Conservation (phyloP, 2,329 filamentous ascomycete genomes). For the Dichotomopilus funicola region DNA sequence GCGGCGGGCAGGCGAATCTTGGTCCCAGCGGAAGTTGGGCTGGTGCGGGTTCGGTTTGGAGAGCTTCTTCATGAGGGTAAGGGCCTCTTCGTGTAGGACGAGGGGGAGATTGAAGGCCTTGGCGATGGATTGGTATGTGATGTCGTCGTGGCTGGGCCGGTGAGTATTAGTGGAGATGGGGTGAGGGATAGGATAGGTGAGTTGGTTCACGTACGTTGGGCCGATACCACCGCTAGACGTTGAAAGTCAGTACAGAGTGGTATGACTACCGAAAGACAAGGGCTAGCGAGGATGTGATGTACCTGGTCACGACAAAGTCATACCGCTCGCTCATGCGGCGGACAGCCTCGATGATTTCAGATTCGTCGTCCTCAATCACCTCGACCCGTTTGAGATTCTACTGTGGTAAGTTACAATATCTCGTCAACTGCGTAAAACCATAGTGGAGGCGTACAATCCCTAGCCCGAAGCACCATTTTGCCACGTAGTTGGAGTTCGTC, state of each 20-base stretch:
- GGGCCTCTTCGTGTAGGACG: constrained; percentile 69
- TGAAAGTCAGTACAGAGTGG: constrained; percentile 4
- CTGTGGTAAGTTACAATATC: constrained; percentile 5
- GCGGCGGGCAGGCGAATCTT: constrained; percentile 66
- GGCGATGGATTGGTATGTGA: constrained; percentile 90
- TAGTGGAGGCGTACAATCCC: constrained; percentile 44
- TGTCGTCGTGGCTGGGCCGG: constrained; percentile 76
- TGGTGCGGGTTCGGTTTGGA: constrained; percentile 67
- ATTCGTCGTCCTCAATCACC: constrained; percentile 87
- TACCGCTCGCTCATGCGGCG: constrained; percentile 81
- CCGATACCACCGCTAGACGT: constrained; percentile 73
- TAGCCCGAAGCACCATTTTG: constrained; percentile 57
- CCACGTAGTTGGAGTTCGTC: constrained; percentile 59
- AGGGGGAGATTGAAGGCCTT: constrained; percentile 77
- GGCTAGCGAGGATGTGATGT: constrained; percentile 4
- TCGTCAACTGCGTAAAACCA: not conserved
- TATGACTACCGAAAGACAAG: not conserved
- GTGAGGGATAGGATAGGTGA: constrained; percentile 28
- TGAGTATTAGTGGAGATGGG: not conserved
- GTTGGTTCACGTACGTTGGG: constrained; percentile 58
- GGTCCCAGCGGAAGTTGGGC: constrained; percentile 76
- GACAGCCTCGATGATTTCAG: constrained; percentile 82
- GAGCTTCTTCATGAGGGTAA: constrained; percentile 74
- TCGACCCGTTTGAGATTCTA: constrained; percentile 77
- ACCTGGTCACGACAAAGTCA: constrained; percentile 88